phyloP scores from a whole-genome alignment of 148 eudicot genomes.

The Vaccinium myrtillus region DNA sequence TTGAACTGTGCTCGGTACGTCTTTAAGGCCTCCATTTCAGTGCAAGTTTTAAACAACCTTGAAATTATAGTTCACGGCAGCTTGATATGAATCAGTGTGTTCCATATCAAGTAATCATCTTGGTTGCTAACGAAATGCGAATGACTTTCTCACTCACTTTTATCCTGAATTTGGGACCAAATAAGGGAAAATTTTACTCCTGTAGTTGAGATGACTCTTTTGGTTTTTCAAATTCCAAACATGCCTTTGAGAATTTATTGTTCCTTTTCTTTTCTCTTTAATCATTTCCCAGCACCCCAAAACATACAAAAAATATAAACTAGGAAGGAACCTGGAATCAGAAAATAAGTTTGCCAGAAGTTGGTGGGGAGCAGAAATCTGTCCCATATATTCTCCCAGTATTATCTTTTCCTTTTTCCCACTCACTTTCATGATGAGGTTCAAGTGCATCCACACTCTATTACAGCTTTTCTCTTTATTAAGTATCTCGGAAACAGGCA shows the following conservation, averaged over 20 bases:
- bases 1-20: not conserved
- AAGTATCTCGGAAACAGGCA: slow-evolving; percentile 3
- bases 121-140: not conserved
- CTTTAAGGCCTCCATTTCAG: not conserved
- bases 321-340: not conserved
- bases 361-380: not conserved
- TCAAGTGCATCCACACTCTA: not conserved
- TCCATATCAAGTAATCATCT: not conserved
- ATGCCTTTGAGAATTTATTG: not conserved
- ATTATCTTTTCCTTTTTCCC: not conserved
- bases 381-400: not conserved
- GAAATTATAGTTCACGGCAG: not conserved
- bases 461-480: slow-evolving; percentile 4
- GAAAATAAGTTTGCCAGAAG: not conserved
- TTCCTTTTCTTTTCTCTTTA: not conserved
- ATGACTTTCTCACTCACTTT: not conserved
- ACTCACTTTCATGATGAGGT: slow-evolving; percentile 3
- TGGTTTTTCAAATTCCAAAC: not conserved
- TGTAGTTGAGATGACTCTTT: not conserved
- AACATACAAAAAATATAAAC: not conserved
- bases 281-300: not conserved
- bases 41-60: not conserved
- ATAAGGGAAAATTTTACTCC: not conserved
- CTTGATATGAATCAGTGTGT: not conserved
- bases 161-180: not conserved